phyloP scores from a whole-genome alignment of 2,329 filamentous ascomycete genomes.

The Talaromyces sp. region DNA sequence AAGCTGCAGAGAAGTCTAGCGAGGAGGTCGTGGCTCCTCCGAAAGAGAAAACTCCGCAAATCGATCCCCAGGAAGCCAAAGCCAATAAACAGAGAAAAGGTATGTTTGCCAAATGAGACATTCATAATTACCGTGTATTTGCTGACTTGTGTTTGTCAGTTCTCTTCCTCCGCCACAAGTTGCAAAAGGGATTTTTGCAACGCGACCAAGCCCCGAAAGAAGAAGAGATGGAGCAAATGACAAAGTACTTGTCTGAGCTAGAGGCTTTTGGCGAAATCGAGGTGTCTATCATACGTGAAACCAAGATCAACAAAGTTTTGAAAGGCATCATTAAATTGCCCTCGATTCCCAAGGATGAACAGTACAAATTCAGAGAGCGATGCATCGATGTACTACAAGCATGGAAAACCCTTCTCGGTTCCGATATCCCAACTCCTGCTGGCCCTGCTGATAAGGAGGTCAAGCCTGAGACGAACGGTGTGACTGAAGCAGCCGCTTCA shows the following conservation, averaged over 20 bases:
- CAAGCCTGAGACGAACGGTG: not conserved
- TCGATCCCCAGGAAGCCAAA: constrained; percentile 54
- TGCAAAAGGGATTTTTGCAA: constrained; percentile 89
- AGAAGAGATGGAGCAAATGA: constrained; percentile 54
- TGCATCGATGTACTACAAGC: constrained; percentile 75
- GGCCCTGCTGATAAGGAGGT: constrained; percentile 40
- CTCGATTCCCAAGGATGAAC: constrained; percentile 80
- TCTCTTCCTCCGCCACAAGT: constrained; percentile 87
- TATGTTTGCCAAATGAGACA: constrained; percentile 27
- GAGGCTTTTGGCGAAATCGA: constrained; percentile 80
- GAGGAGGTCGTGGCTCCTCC: constrained; percentile 54
- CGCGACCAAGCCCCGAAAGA: constrained; percentile 82
- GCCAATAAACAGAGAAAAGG: constrained; percentile 58
- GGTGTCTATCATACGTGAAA: constrained; percentile 79
- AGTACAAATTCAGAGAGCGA: constrained; percentile 83
- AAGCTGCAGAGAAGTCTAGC: constrained; percentile 51
- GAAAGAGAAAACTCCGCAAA: constrained; percentile 48
- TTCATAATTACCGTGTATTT: not conserved
- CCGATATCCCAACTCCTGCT: constrained; percentile 48
- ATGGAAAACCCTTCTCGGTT: constrained; percentile 81
- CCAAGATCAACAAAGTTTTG: constrained; percentile 98
- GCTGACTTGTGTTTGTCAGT: constrained; percentile 49
- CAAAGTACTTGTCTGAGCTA: constrained; percentile 60
- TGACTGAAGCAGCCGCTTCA: not conserved
- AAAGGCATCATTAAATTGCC: constrained; percentile 89